phyloP scores from a whole-genome alignment of 106 monocot genomes.

The Chionographis japonica region DNA sequence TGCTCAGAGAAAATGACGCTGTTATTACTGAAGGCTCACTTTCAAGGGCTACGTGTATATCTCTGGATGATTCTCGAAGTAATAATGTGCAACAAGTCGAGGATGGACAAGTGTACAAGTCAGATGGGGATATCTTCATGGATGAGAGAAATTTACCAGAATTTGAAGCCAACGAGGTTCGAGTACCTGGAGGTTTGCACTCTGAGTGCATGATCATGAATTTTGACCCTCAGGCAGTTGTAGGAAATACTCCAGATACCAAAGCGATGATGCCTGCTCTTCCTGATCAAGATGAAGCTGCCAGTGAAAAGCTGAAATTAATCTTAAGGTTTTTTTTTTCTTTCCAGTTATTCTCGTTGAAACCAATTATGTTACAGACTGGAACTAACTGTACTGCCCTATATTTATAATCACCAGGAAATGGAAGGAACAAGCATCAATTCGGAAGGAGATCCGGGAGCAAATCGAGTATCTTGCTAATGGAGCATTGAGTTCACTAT shows the following conservation, averaged over 20 bases:
- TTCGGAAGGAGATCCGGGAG: slow-evolving; percentile 43
- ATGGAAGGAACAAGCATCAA: slow-evolving; percentile 59
- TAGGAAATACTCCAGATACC: slow-evolving; percentile 1
- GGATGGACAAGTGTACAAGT: slow-evolving; percentile 2
- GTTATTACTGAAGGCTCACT: slow-evolving; percentile 7
- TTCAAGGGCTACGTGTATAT: background rate
- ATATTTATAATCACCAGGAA: slow-evolving; percentile 32
- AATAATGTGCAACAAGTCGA: slow-evolving; percentile 7
- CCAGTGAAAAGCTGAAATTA: slow-evolving; percentile 38
- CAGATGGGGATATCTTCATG: background rate
- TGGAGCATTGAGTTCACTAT: no score
- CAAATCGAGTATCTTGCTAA: no score
- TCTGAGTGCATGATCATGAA: background rate
- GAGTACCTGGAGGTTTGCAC: slow-evolving; percentile 17
- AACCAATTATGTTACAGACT: background rate
- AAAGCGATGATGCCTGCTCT: slow-evolving; percentile 8
- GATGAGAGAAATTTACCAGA: slow-evolving; percentile 9
- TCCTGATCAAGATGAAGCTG: slow-evolving; percentile 31
- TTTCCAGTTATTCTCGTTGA: slow-evolving; percentile 3
- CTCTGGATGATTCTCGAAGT: slow-evolving; percentile 10
- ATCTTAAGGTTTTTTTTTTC: slow-evolving; percentile 58
- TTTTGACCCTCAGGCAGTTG: slow-evolving; percentile 1
- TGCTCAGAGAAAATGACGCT: slow-evolving; percentile 6
- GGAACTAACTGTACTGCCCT: background rate
- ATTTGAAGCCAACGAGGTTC: slow-evolving; percentile 8